Conservation (phyloP, 192 early-diverging fungal genomes). For the Umbelopsis sp. region DNA sequence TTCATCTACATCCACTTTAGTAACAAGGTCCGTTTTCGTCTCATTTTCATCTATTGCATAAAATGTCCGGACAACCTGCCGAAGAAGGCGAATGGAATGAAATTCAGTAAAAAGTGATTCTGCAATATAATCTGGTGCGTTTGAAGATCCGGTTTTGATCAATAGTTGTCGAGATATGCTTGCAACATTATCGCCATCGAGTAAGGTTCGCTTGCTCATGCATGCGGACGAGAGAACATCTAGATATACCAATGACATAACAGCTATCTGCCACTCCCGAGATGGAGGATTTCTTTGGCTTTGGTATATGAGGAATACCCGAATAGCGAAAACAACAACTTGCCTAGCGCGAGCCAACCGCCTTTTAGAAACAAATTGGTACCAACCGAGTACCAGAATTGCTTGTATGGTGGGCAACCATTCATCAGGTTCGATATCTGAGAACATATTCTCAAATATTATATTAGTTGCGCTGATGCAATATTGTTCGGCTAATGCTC, state of each 20-base stretch:
- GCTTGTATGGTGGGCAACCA: constrained; percentile 6
- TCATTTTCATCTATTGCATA: constrained; percentile 13
- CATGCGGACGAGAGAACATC: constrained; percentile 7
- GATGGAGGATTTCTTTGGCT: constrained; percentile 14
- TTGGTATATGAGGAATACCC: constrained; percentile 4
- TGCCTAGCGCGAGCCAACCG: neutral
- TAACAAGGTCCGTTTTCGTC: constrained; percentile 8
- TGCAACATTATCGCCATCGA: neutral
- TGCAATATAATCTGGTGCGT: neutral
- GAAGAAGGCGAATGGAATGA: neutral
- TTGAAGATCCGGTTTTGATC: neutral
- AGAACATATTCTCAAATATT: constrained; percentile 2
- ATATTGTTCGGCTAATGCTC: neutral
- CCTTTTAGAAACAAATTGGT: neutral
- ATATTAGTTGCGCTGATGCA: neutral
- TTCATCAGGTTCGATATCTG: neutral
- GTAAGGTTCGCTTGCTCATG: neutral
- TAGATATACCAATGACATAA: constrained; percentile 6
- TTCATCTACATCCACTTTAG: constrained; percentile 38
- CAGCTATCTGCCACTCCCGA: constrained; percentile 7
- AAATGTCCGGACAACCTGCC: constrained; percentile 9
- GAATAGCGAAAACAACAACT: constrained; percentile 6
- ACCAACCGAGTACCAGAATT: constrained; percentile 1
- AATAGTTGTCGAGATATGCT: neutral
- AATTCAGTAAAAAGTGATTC: neutral